A percentile compares a stretch with the other conserved stretches of the same genome.
phyloP scores from a whole-genome alignment of 352 stramenopile species.

The Pythium phragmiticola region DNA sequence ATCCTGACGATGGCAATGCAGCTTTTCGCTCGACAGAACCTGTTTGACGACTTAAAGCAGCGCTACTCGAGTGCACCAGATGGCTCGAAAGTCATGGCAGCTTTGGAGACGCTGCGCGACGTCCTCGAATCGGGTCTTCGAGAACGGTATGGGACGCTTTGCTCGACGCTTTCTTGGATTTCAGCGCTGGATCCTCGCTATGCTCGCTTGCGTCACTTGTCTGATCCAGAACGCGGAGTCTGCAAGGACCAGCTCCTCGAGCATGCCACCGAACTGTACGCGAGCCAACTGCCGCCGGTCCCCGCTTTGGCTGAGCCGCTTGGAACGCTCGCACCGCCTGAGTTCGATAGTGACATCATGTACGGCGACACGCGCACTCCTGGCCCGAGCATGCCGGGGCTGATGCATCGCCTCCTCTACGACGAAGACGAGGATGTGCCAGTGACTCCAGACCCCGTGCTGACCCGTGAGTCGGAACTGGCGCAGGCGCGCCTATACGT shows the following conservation, averaged over 20 bases:
- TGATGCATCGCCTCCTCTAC: constrained; percentile 54
- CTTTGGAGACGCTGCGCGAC: constrained; percentile 21
- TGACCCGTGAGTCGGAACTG: constrained; percentile 38
- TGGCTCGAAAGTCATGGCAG: background rate
- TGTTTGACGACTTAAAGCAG: constrained; percentile 30
- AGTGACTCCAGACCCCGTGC: constrained; percentile 17
- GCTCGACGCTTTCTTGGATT: constrained; percentile 36
- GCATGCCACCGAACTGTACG: constrained; percentile 26
- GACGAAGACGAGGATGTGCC: constrained; percentile 48
- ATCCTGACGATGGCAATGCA: constrained; percentile 37
- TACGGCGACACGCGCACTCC: constrained; percentile 22
- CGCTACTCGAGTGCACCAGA: constrained; percentile 7
- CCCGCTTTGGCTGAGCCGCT: constrained; percentile 23
- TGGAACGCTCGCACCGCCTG: constrained; percentile 10
- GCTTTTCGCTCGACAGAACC: constrained; percentile 29
- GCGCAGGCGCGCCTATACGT: constrained; percentile 38
- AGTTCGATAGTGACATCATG: constrained; percentile 40
- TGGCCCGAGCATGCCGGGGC: constrained; percentile 23
- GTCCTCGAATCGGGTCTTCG: constrained; percentile 13
- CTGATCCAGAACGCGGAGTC: constrained; percentile 35
- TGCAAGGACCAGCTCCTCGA: constrained; percentile 24
- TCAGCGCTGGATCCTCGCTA: constrained; percentile 46
- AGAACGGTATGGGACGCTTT: constrained; percentile 19
- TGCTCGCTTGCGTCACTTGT: constrained; percentile 42
- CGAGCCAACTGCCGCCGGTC: constrained; percentile 27